Conservation (phyloP, 805 yeast species). For the Nadsonia fulvescens region DNA sequence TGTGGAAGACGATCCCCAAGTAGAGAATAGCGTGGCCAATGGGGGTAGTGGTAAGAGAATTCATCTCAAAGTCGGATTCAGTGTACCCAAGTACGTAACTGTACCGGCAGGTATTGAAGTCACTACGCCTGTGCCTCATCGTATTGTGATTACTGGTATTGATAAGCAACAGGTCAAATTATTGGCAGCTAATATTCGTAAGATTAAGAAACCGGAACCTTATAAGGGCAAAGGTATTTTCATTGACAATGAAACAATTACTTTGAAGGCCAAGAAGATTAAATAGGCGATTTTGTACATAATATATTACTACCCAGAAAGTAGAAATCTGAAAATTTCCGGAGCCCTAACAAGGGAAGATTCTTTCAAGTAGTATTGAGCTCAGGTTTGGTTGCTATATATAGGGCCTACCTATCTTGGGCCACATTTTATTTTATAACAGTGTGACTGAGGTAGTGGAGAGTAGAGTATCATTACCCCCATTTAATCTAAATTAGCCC, state of each 20-base stretch:
- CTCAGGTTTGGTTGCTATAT: too few species aligned
- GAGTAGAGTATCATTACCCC: too few species aligned
- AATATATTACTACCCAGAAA: not conserved
- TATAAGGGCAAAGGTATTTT: constrained; percentile 96
- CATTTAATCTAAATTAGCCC: too few species aligned
- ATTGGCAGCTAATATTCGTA: constrained; percentile 77
- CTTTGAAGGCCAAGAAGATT: constrained; percentile 80
- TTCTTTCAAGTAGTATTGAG: too few species aligned
- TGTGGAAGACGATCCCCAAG: constrained; percentile 41
- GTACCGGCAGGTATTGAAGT: constrained; percentile 68
- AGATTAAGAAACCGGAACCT: constrained; percentile 90
- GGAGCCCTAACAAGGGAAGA: too few species aligned
- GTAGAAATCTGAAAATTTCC: too few species aligned
- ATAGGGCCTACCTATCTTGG: too few species aligned
- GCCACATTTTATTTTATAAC: too few species aligned
- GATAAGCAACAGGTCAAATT: constrained; percentile 74
- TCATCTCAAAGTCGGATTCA: constrained; percentile 73
- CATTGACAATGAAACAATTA: constrained; percentile 79
- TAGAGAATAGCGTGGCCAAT: too few species aligned
- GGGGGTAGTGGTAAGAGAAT: constrained; percentile 35
- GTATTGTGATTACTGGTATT: constrained; percentile 69
- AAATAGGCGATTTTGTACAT: constrained; percentile 30
- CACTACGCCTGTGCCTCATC: constrained; percentile 65
- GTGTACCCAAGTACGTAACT: constrained; percentile 55
- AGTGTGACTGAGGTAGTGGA: too few species aligned